Conservation (phyloP, 306 rosid genomes). For the Trifolium subterraneum region DNA sequence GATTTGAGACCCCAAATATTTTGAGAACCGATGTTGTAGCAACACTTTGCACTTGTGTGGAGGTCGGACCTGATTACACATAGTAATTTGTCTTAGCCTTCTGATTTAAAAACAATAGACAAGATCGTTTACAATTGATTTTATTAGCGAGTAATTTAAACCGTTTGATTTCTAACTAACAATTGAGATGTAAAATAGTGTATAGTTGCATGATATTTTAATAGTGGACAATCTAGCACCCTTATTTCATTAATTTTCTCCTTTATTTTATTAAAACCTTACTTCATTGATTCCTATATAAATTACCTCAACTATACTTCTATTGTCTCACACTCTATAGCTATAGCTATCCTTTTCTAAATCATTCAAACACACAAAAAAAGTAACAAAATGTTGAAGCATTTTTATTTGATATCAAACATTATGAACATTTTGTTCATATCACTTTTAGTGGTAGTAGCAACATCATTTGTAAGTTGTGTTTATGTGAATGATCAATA, state of each 20-base stretch:
- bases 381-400: conserved; percentile 7
- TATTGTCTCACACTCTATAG: background rate
- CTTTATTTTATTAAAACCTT: background rate
- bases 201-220: no score
- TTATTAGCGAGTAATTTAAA: no score
- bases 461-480: conserved; percentile 12
- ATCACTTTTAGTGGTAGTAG: conserved; percentile 11
- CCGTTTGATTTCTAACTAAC: no score
- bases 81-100: no score
- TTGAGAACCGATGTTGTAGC: no score
- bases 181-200: no score
- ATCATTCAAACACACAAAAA: background rate
- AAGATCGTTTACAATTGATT: no score
- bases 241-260: background rate
- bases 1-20: no score
- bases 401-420: conserved; percentile 6
- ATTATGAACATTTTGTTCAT: conserved; percentile 21
- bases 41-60: no score
- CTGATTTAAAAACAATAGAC: no score
- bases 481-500: background rate
- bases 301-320: background rate
- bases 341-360: background rate
- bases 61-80: no score
- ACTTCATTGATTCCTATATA: background rate
- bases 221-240: no score